A percentile compares a stretch with the other conserved stretches of the same genome.
phyloP scores from a whole-genome alignment of 345 rosid genomes.

The Rhizophora apiculata region DNA sequence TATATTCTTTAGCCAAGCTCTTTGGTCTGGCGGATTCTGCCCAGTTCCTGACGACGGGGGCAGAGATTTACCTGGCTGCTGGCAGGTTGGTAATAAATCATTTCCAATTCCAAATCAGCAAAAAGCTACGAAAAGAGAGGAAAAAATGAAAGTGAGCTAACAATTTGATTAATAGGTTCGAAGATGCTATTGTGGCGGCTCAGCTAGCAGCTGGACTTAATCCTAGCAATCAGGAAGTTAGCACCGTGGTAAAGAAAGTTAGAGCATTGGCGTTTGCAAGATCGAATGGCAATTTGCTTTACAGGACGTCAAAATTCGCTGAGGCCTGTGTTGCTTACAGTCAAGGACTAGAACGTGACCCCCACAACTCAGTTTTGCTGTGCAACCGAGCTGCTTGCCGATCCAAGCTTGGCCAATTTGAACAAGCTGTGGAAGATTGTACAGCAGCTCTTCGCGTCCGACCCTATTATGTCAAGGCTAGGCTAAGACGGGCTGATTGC shows the following conservation, averaged over 20 bases:
- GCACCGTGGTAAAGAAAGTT: slow-evolving; percentile 34
- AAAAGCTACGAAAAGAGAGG: neutral
- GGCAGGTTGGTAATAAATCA: slow-evolving; percentile 54
- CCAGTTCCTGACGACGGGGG: slow-evolving; percentile 41
- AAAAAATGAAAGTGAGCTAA: neutral
- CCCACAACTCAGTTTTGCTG: slow-evolving; percentile 67
- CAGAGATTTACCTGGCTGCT: slow-evolving; percentile 52
- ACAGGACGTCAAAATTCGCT: slow-evolving; percentile 52
- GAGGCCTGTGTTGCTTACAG: slow-evolving; percentile 68
- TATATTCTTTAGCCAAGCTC: slow-evolving; percentile 39
- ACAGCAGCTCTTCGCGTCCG: slow-evolving; percentile 57
- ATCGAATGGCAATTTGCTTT: slow-evolving; percentile 66
- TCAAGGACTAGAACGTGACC: slow-evolving; percentile 74
- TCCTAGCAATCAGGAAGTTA: slow-evolving; percentile 58
- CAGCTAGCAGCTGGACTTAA: slow-evolving; percentile 71
- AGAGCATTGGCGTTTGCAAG: slow-evolving; percentile 65
- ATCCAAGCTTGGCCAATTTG: slow-evolving; percentile 59
- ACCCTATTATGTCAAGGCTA: slow-evolving; percentile 73
- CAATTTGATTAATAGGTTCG: slow-evolving; percentile 45
- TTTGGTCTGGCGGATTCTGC: slow-evolving; percentile 44
- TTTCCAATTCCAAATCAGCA: neutral
- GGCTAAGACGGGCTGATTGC: slow-evolving; percentile 76
- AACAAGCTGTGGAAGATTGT: slow-evolving; percentile 81
- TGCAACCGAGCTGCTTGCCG: slow-evolving; percentile 93
- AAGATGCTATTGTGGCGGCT: slow-evolving; percentile 64